Base-by-base conservation (phyloP, 306 rosid species). In the Lathyrus aphaca region DNA sequence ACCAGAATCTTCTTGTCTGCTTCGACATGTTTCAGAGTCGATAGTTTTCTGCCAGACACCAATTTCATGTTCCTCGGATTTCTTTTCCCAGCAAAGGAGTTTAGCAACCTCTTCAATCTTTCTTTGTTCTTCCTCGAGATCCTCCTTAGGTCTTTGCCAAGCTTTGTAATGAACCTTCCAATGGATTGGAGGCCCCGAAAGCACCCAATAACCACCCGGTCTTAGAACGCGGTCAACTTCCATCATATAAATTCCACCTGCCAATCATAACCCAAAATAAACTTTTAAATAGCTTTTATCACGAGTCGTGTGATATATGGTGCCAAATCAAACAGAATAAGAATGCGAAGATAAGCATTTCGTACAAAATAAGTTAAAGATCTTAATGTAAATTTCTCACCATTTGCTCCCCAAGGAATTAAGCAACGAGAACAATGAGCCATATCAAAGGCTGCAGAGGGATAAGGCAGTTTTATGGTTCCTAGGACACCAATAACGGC, bases 341-440 rank as follows among this genome's bases (percentile, higher is more conserved):
- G 44, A 57, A 60, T 8, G 25, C 4, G 25, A 35, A 7, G 51
- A 27, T 56, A 71, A 68, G 58, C 38, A 51, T 56, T 42, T 64
- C 72, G 44, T 29, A 59, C 27, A 38, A 23, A 38, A 23, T 66
- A 44, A 12, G 35, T 3, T 18, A 53, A 30, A 29, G 12, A 46
- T 39, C 55, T 37, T 8, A 46, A 46, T 42, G 61, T 29, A 30
- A 53, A 76, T 72, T 54, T 66, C 91, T 83, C 74, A 95, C 99
- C 91, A 82, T 91, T 91, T 72, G 77, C 72, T 60, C 97, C 96
- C 97, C 96, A 95, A 4, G 92, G 99, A 75, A 95, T 95, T 71
- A 95, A 85, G 83, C 96, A 95, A 23, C 96, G 99, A 75, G 97
- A 91, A 83, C 99, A 95, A 75, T 95, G 99, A 37, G 97, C 99